phyloP scores from a whole-genome alignment of 2,329 filamentous ascomycete genomes.

The Colletotrichum aenigma region DNA sequence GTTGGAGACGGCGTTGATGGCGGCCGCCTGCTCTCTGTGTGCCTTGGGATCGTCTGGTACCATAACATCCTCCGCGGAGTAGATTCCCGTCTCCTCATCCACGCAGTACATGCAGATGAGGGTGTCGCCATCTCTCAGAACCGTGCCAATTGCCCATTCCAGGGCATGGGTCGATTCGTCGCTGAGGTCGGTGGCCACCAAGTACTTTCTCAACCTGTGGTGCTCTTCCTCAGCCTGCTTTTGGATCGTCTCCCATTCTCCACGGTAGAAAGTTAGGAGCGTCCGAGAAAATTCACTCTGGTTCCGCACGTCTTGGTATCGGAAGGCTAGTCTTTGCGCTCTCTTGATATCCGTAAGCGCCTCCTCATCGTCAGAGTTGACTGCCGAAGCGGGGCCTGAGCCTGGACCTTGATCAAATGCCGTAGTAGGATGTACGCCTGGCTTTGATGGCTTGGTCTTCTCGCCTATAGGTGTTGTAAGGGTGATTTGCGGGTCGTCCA shows the following conservation, averaged over 20 bases:
- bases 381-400: conserved; percentile 59
- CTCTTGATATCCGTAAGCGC: conserved; percentile 84
- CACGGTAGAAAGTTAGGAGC: conserved; percentile 88
- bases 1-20: conserved; percentile 67
- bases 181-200: conserved; percentile 95
- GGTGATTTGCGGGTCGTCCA: conserved; percentile 70
- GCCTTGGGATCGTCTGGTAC: conserved; percentile 76
- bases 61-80: conserved; percentile 50
- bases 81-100: conserved; percentile 80
- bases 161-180: conserved; percentile 93
- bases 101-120: conserved; percentile 92
- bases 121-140: conserved; percentile 92
- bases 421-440: conserved; percentile 77
- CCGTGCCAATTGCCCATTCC: conserved; percentile 97
- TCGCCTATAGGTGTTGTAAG: conserved; percentile 68
- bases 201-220: conserved; percentile 82
- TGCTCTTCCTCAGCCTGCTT: conserved; percentile 80
- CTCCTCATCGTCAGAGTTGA: conserved; percentile 86
- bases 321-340: conserved; percentile 84
- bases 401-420: conserved; percentile 75
- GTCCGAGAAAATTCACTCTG: conserved; percentile 79
- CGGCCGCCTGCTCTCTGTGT: conserved; percentile 76
- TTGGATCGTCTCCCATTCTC: conserved; percentile 79
- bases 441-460: conserved; percentile 57
- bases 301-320: conserved; percentile 77